phyloP scores from a whole-genome alignment of 371 early-diverging fungal species.

The Capillidium rhysosporum region DNA sequence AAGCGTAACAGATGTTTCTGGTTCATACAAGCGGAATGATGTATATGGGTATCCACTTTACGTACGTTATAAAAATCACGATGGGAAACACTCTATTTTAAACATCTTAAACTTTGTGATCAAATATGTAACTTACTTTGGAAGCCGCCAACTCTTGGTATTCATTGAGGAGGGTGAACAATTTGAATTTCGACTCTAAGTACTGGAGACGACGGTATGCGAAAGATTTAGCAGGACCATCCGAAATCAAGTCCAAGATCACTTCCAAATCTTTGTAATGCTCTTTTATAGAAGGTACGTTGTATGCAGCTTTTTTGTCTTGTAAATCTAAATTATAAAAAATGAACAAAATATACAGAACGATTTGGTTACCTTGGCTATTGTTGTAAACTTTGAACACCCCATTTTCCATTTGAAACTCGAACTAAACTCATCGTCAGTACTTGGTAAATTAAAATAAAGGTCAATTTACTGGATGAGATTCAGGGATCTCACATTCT shows the following conservation, averaged over 20 bases:
- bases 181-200: slow-evolving; percentile 85
- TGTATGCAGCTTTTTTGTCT: slow-evolving; percentile 17
- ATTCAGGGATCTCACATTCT: slow-evolving; percentile 37
- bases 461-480: slow-evolving; percentile 19
- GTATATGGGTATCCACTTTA: slow-evolving; percentile 98
- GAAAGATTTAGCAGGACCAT: slow-evolving; percentile 92
- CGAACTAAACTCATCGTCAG: slow-evolving; percentile 8
- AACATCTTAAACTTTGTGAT: background rate
- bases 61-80: slow-evolving; percentile 97
- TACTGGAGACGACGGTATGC: slow-evolving; percentile 85
- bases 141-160: slow-evolving; percentile 88
- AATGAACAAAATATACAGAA: background rate
- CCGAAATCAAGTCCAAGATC: slow-evolving; percentile 59
- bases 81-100: slow-evolving; percentile 55
- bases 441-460: background rate
- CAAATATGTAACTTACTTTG: slow-evolving; percentile 27
- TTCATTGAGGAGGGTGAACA: slow-evolving; percentile 81
- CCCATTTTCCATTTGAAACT: slow-evolving; percentile 25
- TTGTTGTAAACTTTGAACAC: slow-evolving; percentile 19
- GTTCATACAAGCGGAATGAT: slow-evolving; percentile 95
- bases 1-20: slow-evolving; percentile 95
- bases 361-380: slow-evolving; percentile 6
- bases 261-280: slow-evolving; percentile 78
- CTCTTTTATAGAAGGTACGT: slow-evolving; percentile 59
- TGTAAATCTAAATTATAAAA: slow-evolving; percentile 9